Base-by-base conservation (phyloP, 2,329 filamentous ascomycete species). In the Lojkania enalia region DNA sequence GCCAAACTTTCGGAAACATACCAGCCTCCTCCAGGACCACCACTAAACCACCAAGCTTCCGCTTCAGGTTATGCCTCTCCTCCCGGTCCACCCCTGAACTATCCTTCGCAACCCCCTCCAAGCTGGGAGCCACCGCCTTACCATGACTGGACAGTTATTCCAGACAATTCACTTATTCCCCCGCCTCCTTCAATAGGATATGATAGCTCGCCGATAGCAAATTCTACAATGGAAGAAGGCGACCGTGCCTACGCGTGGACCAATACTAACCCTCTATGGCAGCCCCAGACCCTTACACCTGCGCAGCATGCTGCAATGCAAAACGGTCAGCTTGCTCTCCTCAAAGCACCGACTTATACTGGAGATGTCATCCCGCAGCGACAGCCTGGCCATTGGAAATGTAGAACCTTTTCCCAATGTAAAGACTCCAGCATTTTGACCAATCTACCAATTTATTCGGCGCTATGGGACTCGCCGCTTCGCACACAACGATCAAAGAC, bases 71-170 rank as follows among this genome's bases (percentile, higher is more conserved):
- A 63, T 44, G 46, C 47, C 18, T 57, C 61, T 20, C 61, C 59
- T 16, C 51, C 54, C 30, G 54, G 50, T 6, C 56, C 57, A 13
- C 57, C 61, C n/a, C 57, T 58, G 18, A 52, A 59, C 3, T 59
- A 53, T 35, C 57, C 61, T 3, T 54, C 59, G 42, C 65, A 64
- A 42, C 69, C 62, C 11, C 65, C 66, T 18, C 64, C 66, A 35
- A 66, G 59, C 46, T 63, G 60, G 44, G 59, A 70, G 18, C 79
- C 80, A 12, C 80, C 80, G 14, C 76, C 79, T 19, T 82, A 82
- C 55, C 86, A 90, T 63, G 82, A 87, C 69, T 90, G 87, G 87
- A 77, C 78, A 5, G 80, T 84, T 2, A 85, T 90, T 1, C 86
- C 87, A 0, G 87, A 90, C 65, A 89, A 82, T 1, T 76, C 85